Conservation (phyloP, 352 stramenopile genomes). For the Globisporangium solare region DNA sequence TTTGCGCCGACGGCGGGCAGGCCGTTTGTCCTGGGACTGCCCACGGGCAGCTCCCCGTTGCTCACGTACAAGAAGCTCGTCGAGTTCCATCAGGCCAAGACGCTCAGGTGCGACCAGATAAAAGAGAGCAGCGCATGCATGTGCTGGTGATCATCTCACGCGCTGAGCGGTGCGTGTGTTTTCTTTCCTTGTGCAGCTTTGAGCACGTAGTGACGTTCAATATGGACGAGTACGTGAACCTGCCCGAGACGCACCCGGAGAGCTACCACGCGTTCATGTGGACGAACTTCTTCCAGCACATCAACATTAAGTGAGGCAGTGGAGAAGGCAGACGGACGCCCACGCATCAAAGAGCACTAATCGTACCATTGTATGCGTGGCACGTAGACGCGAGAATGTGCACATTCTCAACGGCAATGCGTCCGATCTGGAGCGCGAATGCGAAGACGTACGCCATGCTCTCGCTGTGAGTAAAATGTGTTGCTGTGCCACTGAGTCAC, state of each 20-base stretch:
- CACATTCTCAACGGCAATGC: constrained; percentile 87
- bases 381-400: constrained; percentile 69
- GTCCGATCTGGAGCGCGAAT: constrained; percentile 67
- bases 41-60: constrained; percentile 84
- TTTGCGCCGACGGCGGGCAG: constrained; percentile 64
- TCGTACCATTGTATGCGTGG: background rate
- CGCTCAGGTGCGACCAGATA: constrained; percentile 29
- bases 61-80: constrained; percentile 80
- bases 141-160: too few relatives aligned
- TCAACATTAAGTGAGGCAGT: constrained; percentile 74
- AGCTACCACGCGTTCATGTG: constrained; percentile 91
- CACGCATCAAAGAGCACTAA: background rate
- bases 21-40: constrained; percentile 85
- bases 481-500: background rate
- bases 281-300: constrained; percentile 85
- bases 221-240: constrained; percentile 88
- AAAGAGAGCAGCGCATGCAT: too few relatives aligned
- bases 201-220: constrained; percentile 89
- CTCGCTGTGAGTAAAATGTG: background rate
- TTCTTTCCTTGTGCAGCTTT: constrained; percentile 44
- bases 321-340: background rate
- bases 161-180: too few relatives aligned
- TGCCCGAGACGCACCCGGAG: constrained; percentile 76
- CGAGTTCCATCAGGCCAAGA: constrained; percentile 42
- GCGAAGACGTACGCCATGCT: constrained; percentile 31